These are phyloP conservation scores for Suillus ampliporus DNA, from an alignment of 768 basidiomycete species.

Conservation along the genomic window DNA sequence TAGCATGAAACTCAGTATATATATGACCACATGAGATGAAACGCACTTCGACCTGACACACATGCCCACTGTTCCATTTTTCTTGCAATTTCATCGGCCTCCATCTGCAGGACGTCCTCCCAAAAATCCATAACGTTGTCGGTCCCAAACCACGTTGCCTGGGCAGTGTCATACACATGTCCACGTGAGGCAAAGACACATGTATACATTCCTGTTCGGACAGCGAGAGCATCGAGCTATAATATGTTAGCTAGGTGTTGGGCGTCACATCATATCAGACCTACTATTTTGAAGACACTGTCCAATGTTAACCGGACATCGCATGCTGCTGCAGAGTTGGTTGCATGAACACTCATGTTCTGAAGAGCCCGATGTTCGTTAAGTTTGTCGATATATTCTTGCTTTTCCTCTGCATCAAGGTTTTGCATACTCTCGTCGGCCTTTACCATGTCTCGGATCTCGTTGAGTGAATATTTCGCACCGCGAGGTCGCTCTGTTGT, in stretches of 20 bases:
- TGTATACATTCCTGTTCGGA: constrained; percentile 4
- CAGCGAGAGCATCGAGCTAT: constrained; percentile 11
- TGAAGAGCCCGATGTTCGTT: not conserved
- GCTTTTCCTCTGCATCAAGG: not conserved
- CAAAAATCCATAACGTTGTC: constrained; percentile 16
- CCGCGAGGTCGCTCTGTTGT: constrained; percentile 4
- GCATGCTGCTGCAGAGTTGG: constrained; percentile 10
- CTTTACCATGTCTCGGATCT: constrained; percentile 8
- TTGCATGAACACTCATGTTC: constrained; percentile 5
- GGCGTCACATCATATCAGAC: not conserved
- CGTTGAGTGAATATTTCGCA: not conserved
- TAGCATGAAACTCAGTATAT: not conserved
- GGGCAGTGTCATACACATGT: not conserved
- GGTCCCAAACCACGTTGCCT: constrained; percentile 10
- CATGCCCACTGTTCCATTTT: constrained; percentile 16
- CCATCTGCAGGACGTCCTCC: constrained; percentile 13
- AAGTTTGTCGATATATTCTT: constrained; percentile 9
- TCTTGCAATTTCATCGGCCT: constrained; percentile 2
- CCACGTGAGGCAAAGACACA: constrained; percentile 7
- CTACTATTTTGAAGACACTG: not conserved
- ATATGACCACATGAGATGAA: too few species aligned
- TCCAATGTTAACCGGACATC: constrained; percentile 4
- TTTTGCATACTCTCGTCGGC: not conserved
- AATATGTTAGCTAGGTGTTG: not conserved
- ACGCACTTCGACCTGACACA: constrained; percentile 11